phyloP scores from a whole-genome alignment of 2,329 filamentous ascomycete genomes.

The Amylocarpus encephaloides region DNA sequence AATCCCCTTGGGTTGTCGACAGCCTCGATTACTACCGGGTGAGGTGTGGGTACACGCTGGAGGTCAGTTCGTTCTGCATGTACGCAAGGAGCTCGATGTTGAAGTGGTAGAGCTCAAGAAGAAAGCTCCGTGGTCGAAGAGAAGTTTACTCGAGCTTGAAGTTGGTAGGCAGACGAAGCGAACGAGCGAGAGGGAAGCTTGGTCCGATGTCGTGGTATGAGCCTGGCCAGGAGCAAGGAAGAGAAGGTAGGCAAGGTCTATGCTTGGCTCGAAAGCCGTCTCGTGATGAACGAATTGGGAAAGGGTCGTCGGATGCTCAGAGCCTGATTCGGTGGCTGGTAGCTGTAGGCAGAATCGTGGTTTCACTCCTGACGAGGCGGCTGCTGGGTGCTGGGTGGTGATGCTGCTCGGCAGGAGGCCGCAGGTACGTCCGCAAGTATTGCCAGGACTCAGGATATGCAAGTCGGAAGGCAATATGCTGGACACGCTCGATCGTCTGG shows the following conservation, averaged over 20 bases:
- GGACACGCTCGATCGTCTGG: background rate
- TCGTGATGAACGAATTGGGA: conserved; percentile 3
- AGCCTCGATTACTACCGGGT: conserved; percentile 28
- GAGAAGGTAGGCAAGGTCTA: background rate
- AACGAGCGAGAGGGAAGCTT: conserved; percentile 4
- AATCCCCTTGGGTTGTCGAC: conserved; percentile 13
- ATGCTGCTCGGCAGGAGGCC: background rate
- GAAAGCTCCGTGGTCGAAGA: conserved; percentile 10
- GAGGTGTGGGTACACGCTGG: conserved; percentile 32
- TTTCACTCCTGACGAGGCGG: conserved; percentile 10
- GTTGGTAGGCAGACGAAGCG: conserved; percentile 5
- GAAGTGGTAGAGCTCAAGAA: conserved; percentile 1
- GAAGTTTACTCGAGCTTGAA: conserved; percentile 1
- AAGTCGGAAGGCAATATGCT: too few species aligned
- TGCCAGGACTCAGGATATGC: background rate
- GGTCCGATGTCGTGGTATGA: background rate
- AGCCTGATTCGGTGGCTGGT: conserved; percentile 20
- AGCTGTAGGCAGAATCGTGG: conserved; percentile 10
- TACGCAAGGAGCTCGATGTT: conserved; percentile 20
- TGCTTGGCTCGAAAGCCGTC: conserved; percentile 5
- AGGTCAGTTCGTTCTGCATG: conserved; percentile 34
- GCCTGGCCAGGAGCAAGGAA: background rate
- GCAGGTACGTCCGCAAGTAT: background rate
- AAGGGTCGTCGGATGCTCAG: conserved; percentile 5
- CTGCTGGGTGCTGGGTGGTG: conserved; percentile 1